These are phyloP conservation scores for Endocarpon pusillum DNA, from an alignment of 495 filamentous ascomycete species.

Conservation along the genomic window DNA sequence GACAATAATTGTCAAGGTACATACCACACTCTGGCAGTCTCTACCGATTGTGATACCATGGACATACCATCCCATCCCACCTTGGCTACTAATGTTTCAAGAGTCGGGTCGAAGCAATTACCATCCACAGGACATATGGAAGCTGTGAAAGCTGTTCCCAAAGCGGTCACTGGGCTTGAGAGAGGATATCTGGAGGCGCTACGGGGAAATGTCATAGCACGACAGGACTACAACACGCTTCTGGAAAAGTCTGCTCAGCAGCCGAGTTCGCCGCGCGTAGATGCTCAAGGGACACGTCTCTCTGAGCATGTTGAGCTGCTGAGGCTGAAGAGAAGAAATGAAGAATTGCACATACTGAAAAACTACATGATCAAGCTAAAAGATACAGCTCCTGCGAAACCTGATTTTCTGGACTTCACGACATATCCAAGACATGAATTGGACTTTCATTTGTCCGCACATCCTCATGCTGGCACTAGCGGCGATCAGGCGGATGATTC, in stretches of 20 bases:
- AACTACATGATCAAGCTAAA: constrained; percentile 24
- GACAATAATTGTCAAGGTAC: no score
- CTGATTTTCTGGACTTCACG: constrained; percentile 27
- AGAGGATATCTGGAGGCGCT: constrained; percentile 41
- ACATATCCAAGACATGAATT: constrained; percentile 25
- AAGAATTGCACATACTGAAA: constrained; percentile 36
- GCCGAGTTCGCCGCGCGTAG: constrained; percentile 1
- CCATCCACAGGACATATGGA: no score
- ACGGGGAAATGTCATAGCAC: constrained; percentile 37
- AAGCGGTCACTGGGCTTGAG: constrained; percentile 22
- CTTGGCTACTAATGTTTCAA: no score
- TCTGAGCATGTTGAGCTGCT: constrained; percentile 36
- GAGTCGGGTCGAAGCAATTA: no score
- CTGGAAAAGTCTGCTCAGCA: constrained; percentile 2
- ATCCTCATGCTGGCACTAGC: constrained; percentile 1
- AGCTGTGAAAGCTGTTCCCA: constrained; percentile 23
- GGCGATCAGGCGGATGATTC: constrained; percentile 18
- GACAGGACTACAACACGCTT: constrained; percentile 25
- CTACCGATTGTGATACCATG: no score
- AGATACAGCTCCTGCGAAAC: constrained; percentile 24
- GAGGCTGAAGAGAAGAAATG: constrained; percentile 35
- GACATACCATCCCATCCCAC: no score
- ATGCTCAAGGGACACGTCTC: constrained; percentile 13
- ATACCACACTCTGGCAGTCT: no score
- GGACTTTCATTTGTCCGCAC: constrained; percentile 7